Evolutionary conservation across 1,139 yeast species (phyloP), one percentile per base, ranked within the genome.

Genomic region (Sugiyamaella novakii): DNA sequence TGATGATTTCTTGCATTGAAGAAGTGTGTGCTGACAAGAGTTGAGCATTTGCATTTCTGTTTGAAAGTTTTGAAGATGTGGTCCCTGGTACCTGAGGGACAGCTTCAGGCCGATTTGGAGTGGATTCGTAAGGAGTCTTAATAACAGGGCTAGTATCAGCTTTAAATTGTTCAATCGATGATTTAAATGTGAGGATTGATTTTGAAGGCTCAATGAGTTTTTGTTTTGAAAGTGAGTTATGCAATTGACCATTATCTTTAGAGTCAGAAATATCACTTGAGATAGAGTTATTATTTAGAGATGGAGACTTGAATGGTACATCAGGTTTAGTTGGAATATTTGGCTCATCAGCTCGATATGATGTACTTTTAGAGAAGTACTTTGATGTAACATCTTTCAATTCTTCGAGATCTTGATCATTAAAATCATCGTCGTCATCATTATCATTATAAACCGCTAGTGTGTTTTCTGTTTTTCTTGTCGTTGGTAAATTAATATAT

Each of bases 81-180:
- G 44, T 41, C 10, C 37, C 37, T 8, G 37, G 44, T 8, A 41
- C 44, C 17, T 41, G 30, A 21, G 44, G 22, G 22, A 33, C 10
- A 12, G 29, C 21, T 12, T 12, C 15, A 11, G 30, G n/a, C 10
- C 12, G 12, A 4, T 4, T 30, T 12, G 37, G 37, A 5, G 37
- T 22, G 12, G 37, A 14, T 14, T 11, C 3, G 12, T n/a, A 40
- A 14, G 4, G 18, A 17, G 33, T 11, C 11, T 15, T 17, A 27
- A 17, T 5, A 17, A 17, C 2, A 27, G 33, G 25, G 2, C 14
- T 17, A 17, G 42, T 14, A 10, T 31, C 7, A 15, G 33, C 27
- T 17, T 38, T 38, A 24, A 38, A 38, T 17, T 18, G 25, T 19
- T 38, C 42, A 7, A 38, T 28, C 4, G 42, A 25, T 10, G 42